Percentiles rank a stretch among this genome's conserved stretches.
Evolutionary conservation across 2,329 filamentous ascomycete genomes (phyloP).

Genomic region (Colletotrichum sp.): DNA sequence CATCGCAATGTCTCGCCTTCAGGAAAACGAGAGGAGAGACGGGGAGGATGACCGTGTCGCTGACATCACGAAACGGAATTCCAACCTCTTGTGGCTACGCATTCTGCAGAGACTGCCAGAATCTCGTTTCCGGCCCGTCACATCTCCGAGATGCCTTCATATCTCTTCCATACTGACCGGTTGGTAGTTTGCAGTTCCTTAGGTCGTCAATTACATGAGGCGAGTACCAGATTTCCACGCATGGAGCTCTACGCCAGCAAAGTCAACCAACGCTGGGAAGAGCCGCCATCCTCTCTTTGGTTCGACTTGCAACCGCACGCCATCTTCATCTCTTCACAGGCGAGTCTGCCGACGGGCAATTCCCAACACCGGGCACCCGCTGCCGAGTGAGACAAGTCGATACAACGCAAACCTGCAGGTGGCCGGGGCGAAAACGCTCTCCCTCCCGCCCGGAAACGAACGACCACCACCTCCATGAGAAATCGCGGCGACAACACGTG

Average conservation of each 20-base stretch:
- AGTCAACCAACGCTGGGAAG: not conserved
- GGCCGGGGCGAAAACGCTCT: not conserved
- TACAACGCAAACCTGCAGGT: not conserved
- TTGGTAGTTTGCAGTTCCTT: not conserved
- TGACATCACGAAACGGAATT: conserved; percentile 5
- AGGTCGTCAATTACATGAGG: not conserved
- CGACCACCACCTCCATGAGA: not conserved
- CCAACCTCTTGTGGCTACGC: not conserved
- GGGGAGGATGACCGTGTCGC: not conserved
- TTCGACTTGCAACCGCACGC: not conserved
- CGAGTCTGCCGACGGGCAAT: not conserved
- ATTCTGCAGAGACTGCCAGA: not conserved
- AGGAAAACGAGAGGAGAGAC: not conserved
- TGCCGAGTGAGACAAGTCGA: not conserved
- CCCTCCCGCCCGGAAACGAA: not conserved
- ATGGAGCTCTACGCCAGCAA: not conserved
- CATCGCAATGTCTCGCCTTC: not conserved
- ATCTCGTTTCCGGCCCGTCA: not conserved
- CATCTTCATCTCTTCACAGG: not conserved
- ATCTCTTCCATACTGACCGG: not conserved
- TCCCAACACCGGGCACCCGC: not conserved
- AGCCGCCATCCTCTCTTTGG: not conserved
- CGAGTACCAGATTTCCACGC: not conserved
- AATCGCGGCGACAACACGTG: not conserved
- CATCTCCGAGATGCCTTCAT: not conserved